phyloP scores from a whole-genome alignment of 495 filamentous ascomycete genomes.

The Aspergillus sclerotioniger region DNA sequence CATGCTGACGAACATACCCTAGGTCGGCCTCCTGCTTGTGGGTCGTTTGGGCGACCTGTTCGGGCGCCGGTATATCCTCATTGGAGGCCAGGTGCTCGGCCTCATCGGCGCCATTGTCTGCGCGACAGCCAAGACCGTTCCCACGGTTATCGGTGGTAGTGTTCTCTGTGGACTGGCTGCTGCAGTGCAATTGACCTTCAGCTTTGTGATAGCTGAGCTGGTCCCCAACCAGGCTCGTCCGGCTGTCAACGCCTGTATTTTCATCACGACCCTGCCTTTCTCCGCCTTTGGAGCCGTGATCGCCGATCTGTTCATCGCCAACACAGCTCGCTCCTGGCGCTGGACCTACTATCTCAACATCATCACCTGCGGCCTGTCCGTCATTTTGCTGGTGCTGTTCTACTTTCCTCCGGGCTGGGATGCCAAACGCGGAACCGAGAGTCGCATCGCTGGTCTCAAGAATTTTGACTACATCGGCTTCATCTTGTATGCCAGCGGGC shows the following conservation, averaged over 20 bases:
- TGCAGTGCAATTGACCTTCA: constrained; percentile 38
- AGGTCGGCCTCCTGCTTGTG: constrained; percentile 37
- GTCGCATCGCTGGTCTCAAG: constrained; percentile 29
- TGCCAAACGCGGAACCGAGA: constrained; percentile 28
- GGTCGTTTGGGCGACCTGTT: constrained; percentile 55
- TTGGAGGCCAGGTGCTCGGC: constrained; percentile 38
- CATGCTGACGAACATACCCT: not conserved
- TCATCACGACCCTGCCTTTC: constrained; percentile 35
- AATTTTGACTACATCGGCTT: constrained; percentile 46
- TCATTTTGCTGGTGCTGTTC: constrained; percentile 34
- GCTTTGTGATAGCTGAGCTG: constrained; percentile 36
- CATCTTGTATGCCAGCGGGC: constrained; percentile 39
- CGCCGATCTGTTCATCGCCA: constrained; percentile 35
- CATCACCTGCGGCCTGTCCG: constrained; percentile 34
- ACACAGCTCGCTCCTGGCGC: constrained; percentile 38
- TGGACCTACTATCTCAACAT: constrained; percentile 48
- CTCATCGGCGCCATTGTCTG: constrained; percentile 45
- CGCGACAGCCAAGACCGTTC: constrained; percentile 42
- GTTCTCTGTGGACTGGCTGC: constrained; percentile 34
- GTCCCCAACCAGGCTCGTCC: constrained; percentile 46
- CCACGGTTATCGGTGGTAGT: constrained; percentile 40
- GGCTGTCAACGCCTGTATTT: constrained; percentile 36
- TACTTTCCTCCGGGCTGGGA: constrained; percentile 40
- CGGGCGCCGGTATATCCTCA: constrained; percentile 51
- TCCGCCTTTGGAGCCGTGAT: constrained; percentile 43